A percentile compares a stretch with the other conserved stretches of the same genome.
These are phyloP conservation scores for Coniochaeta sp. DNA, from an alignment of 2,329 filamentous ascomycete genomes.

Conservation along the genomic window DNA sequence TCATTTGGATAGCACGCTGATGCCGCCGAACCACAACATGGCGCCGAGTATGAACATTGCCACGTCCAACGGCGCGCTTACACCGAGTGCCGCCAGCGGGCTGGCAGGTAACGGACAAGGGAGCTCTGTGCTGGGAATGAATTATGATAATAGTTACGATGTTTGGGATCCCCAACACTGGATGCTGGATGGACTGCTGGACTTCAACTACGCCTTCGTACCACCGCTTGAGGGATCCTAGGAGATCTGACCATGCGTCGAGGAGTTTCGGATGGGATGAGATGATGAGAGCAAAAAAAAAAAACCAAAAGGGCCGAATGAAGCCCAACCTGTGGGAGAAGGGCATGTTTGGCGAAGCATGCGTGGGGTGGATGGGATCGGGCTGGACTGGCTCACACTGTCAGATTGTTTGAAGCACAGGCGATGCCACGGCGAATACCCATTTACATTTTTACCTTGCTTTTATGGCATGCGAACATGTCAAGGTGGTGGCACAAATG, in stretches of 20 bases:
- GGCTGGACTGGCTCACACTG: not conserved
- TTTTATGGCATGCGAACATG: not conserved
- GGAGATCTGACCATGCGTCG: slow-evolving; percentile 2
- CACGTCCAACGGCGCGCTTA: slow-evolving; percentile 41
- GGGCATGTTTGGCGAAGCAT: not conserved
- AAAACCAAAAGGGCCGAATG: slow-evolving; percentile 4
- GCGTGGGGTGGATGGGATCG: not conserved
- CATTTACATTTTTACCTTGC: not conserved
- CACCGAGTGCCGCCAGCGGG: slow-evolving; percentile 38
- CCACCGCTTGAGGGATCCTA: slow-evolving; percentile 46
- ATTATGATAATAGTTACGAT: slow-evolving; percentile 58
- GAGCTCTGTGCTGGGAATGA: slow-evolving; percentile 41
- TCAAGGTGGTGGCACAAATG: not conserved
- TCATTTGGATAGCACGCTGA: slow-evolving; percentile 53
- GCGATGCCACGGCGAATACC: slow-evolving; percentile 1
- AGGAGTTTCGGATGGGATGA: not conserved
- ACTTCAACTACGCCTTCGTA: slow-evolving; percentile 65
- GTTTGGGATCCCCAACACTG: slow-evolving; percentile 91
- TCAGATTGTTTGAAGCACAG: slow-evolving; percentile 2
- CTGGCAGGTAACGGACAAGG: slow-evolving; percentile 30
- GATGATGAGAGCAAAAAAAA: slow-evolving; percentile 4
- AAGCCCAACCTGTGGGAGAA: not conserved
- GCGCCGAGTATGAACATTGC: slow-evolving; percentile 40
- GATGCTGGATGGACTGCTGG: slow-evolving; percentile 81
- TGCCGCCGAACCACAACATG: slow-evolving; percentile 37